These are phyloP conservation scores for Aspergillus taichungensis DNA, from an alignment of 495 filamentous ascomycete genomes.

Conservation along the genomic window DNA sequence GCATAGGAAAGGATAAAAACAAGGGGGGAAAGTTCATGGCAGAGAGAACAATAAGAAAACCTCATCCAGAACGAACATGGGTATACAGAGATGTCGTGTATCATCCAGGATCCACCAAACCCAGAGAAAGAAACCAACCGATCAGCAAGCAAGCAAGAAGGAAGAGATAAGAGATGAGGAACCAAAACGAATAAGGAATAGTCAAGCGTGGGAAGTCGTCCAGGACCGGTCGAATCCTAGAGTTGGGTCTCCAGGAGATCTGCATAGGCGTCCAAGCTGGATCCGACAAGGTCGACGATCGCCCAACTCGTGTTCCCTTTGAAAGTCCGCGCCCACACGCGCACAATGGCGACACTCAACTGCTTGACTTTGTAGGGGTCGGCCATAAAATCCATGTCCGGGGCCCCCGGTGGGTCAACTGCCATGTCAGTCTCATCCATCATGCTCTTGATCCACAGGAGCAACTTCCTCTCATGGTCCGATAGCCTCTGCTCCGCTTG, in stretches of 20 bases:
- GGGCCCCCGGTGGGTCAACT: slow-evolving; percentile 38
- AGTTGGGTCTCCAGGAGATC: slow-evolving; percentile 29
- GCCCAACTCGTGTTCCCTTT: slow-evolving; percentile 49
- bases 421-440: slow-evolving; percentile 70
- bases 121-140: neutral
- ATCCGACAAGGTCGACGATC: slow-evolving; percentile 43
- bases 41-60: slow-evolving; percentile 3
- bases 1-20: neutral
- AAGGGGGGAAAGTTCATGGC: neutral
- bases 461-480: slow-evolving; percentile 53
- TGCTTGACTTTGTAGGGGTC: slow-evolving; percentile 39
- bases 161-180: neutral
- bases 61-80: slow-evolving; percentile 5
- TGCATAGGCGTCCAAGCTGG: slow-evolving; percentile 36
- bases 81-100: slow-evolving; percentile 13
- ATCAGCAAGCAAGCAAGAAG: neutral
- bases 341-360: slow-evolving; percentile 43
- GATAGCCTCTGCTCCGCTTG: slow-evolving; percentile 37
- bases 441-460: slow-evolving; percentile 62
- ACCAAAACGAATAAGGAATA: neutral
- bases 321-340: slow-evolving; percentile 45
- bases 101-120: neutral
- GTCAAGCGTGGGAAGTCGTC: neutral
- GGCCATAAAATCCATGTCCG: slow-evolving; percentile 36
- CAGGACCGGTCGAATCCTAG: slow-evolving; percentile 9